phyloP scores from a whole-genome alignment of 1,139 yeast genomes.

The Zygosaccharomyces pseudobailii region DNA sequence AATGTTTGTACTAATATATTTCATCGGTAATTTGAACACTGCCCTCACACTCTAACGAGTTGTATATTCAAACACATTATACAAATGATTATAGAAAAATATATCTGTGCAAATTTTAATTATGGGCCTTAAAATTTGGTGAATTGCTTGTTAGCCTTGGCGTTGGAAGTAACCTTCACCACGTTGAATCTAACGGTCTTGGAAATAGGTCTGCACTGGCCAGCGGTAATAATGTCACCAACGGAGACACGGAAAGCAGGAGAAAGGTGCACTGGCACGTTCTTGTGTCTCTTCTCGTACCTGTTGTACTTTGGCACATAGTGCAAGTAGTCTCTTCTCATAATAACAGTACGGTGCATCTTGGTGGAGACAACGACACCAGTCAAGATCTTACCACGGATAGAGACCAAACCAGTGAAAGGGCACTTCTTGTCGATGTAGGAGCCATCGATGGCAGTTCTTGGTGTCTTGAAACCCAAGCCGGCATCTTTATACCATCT shows the following conservation, averaged over 20 bases:
- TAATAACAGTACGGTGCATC: slow-evolving; percentile 99
- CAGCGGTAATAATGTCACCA: slow-evolving; percentile 99
- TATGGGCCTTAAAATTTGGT: slow-evolving; percentile 72
- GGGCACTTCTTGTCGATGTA: slow-evolving; percentile 99
- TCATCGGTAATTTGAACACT: neutral
- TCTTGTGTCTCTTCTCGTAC: slow-evolving; percentile 99
- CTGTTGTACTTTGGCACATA: slow-evolving; percentile 99
- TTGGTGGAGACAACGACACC: slow-evolving; percentile 99
- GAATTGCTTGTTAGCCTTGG: slow-evolving; percentile 87
- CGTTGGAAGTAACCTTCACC: slow-evolving; percentile 87
- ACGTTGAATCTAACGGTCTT: slow-evolving; percentile 99
- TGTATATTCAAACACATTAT: slow-evolving; percentile 18
- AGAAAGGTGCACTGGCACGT: slow-evolving; percentile 98
- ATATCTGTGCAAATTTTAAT: slow-evolving; percentile 3
- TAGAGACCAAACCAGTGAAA: slow-evolving; percentile 92
- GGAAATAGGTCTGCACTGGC: slow-evolving; percentile 99
- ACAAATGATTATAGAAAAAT: slow-evolving; percentile 19
- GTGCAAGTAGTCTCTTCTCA: slow-evolving; percentile 99
- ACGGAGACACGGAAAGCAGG: slow-evolving; percentile 99
- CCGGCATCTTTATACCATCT: slow-evolving; percentile 99
- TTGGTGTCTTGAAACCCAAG: slow-evolving; percentile 99
- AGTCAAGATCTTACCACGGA: slow-evolving; percentile 99
- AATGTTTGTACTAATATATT: neutral
- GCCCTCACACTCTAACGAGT: slow-evolving; percentile 2
- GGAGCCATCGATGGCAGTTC: slow-evolving; percentile 95